Percentiles rank a stretch among this genome's conserved stretches.
Conservation (phyloP, 148 eudicot species). For the Diospyros kaki region DNA sequence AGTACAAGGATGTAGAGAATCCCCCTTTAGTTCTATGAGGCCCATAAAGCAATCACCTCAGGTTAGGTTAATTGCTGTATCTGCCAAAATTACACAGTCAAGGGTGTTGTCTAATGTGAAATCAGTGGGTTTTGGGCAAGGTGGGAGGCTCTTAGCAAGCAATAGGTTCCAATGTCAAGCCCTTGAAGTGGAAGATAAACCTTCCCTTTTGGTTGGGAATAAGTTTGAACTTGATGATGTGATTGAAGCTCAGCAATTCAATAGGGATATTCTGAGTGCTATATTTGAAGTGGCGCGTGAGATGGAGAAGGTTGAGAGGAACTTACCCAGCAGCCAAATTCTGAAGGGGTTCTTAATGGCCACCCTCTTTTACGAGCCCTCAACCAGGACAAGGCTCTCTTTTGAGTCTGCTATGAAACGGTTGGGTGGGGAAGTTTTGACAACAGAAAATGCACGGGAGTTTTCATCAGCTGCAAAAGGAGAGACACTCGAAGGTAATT, state of each 20-base stretch:
- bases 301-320: slow-evolving; percentile 86
- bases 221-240: slow-evolving; percentile 83
- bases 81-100: slow-evolving; percentile 19
- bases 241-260: slow-evolving; percentile 89
- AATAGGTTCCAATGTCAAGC: slow-evolving; percentile 41
- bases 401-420: slow-evolving; percentile 98
- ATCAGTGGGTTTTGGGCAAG: slow-evolving; percentile 16
- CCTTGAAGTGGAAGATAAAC: slow-evolving; percentile 24
- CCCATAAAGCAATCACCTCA: slow-evolving; percentile 16
- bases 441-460: slow-evolving; percentile 95
- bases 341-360: slow-evolving; percentile 94
- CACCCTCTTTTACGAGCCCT: slow-evolving; percentile 93
- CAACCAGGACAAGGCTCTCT: slow-evolving; percentile 94
- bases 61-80: slow-evolving; percentile 9
- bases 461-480: slow-evolving; percentile 99
- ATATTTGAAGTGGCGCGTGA: slow-evolving; percentile 82
- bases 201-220: slow-evolving; percentile 39
- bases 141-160: slow-evolving; percentile 21
- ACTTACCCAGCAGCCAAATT: slow-evolving; percentile 66
- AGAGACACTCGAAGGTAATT: slow-evolving; percentile 91
- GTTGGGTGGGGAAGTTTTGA: slow-evolving; percentile 94
- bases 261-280: slow-evolving; percentile 74
- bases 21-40: slow-evolving; percentile 16
- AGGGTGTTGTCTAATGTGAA: slow-evolving; percentile 20
- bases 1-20: slow-evolving; percentile 19